A percentile compares a stretch with the other conserved stretches of the same genome.
Evolutionary conservation across 2,329 filamentous ascomycete genomes (phyloP).

Genomic region (Ophiosphaerella herpotricha): DNA sequence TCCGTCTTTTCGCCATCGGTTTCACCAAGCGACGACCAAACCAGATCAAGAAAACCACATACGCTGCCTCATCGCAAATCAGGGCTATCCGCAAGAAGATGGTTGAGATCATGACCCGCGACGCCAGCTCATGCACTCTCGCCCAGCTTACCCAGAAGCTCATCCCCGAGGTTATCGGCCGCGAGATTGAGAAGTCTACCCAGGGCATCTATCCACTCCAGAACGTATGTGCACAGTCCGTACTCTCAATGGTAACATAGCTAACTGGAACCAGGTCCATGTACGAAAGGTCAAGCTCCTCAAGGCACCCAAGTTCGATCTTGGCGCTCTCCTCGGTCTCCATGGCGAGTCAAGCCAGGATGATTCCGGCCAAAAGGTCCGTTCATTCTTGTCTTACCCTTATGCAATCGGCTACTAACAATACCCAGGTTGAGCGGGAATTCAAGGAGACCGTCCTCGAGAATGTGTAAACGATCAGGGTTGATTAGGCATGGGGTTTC

Average conservation of each 20-base stretch:
- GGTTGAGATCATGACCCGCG: constrained; percentile 97
- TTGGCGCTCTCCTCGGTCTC: constrained; percentile 91
- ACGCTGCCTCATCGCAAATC: constrained; percentile 96
- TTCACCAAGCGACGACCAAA: constrained; percentile 99
- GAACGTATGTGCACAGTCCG: constrained; percentile 69
- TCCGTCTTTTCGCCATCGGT: constrained; percentile 97
- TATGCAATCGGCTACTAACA: constrained; percentile 5
- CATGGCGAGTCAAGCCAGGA: constrained; percentile 97
- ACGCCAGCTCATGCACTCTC: constrained; percentile 92
- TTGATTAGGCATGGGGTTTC: constrained; percentile 45
- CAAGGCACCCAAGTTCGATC: constrained; percentile 98
- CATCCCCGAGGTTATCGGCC: constrained; percentile 98
- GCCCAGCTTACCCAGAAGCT: constrained; percentile 97
- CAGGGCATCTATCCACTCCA: constrained; percentile 99
- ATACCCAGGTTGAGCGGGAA: constrained; percentile 72
- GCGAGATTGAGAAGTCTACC: constrained; percentile 99
- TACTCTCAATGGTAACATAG: constrained; percentile 17
- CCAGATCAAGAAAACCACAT: constrained; percentile 99
- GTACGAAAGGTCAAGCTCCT: constrained; percentile 99
- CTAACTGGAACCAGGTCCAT: constrained; percentile 72
- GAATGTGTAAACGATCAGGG: constrained; percentile 72
- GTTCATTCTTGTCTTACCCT: neutral
- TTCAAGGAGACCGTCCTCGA: constrained; percentile 99
- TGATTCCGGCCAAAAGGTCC: constrained; percentile 94
- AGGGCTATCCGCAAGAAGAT: constrained; percentile 99